phyloP scores from a whole-genome alignment of 352 stramenopile species.

The Pythium vanterpoolii region DNA sequence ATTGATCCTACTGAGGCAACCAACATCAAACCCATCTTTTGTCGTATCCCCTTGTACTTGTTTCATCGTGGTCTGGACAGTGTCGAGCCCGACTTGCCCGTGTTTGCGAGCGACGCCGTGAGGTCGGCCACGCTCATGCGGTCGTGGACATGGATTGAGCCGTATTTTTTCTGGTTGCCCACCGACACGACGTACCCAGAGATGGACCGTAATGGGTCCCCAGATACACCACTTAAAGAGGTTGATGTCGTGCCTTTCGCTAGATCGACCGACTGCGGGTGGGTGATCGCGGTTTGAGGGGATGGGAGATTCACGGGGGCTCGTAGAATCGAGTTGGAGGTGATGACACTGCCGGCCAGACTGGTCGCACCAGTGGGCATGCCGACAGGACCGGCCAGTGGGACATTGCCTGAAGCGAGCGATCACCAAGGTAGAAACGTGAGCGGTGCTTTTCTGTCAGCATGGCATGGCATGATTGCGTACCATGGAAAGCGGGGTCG shows the following conservation, averaged over 20 bases:
- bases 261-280: conserved; percentile 39
- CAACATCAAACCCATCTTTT: conserved; percentile 16
- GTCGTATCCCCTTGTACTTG: not conserved
- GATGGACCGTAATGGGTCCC: conserved; percentile 22
- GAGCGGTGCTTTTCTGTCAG: not conserved
- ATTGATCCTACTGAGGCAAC: conserved; percentile 86
- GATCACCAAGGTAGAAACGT: not conserved
- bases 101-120: conserved; percentile 11
- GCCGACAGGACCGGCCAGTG: conserved; percentile 12
- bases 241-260: not conserved
- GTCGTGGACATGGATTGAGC: conserved; percentile 29
- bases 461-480: too few relatives aligned
- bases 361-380: conserved; percentile 17
- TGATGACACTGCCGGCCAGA: conserved; percentile 31
- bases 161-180: conserved; percentile 49
- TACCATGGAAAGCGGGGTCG: conserved; percentile 40
- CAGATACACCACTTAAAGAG: not conserved
- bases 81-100: not conserved
- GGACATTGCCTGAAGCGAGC: not conserved
- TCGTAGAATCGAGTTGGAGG: conserved; percentile 44
- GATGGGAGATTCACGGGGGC: conserved; percentile 22
- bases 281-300: conserved; percentile 24
- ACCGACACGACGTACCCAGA: conserved; percentile 44
- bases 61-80: conserved; percentile 6
- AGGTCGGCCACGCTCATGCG: conserved; percentile 8